phyloP scores from a whole-genome alignment of 2,329 filamentous ascomycete genomes.

The Coniochaeta sp. region DNA sequence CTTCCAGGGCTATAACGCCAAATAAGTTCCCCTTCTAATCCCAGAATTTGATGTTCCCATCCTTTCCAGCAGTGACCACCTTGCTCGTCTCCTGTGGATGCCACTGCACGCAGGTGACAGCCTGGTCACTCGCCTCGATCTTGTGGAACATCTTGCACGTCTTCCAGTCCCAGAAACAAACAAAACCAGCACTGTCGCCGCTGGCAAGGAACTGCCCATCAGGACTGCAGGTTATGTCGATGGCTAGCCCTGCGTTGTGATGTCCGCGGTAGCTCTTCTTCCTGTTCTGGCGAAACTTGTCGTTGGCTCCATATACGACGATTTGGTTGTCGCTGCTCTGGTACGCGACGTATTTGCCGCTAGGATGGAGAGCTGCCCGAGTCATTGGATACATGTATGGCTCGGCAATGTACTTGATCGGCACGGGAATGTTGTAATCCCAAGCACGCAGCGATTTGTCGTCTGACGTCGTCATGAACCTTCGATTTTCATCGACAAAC shows the following conservation, averaged over 20 bases:
- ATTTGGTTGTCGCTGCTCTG: slow-evolving; percentile 95
- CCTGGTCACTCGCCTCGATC: slow-evolving; percentile 72
- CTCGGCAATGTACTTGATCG: slow-evolving; percentile 70
- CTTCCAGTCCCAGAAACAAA: slow-evolving; percentile 99
- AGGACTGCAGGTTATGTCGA: slow-evolving; percentile 80
- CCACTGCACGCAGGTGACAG: slow-evolving; percentile 86
- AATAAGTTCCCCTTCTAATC: slow-evolving; percentile 51
- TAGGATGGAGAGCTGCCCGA: slow-evolving; percentile 74
- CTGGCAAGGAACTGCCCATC: slow-evolving; percentile 87
- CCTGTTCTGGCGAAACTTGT: slow-evolving; percentile 94
- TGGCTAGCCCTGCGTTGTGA: slow-evolving; percentile 89
- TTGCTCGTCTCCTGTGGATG: slow-evolving; percentile 97
- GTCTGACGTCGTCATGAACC: slow-evolving; percentile 97
- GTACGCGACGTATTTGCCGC: slow-evolving; percentile 89
- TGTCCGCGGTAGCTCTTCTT: slow-evolving; percentile 96
- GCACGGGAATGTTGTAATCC: slow-evolving; percentile 98
- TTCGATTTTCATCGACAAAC: slow-evolving; percentile 87
- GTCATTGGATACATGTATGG: slow-evolving; percentile 98
- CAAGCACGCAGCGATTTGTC: slow-evolving; percentile 93
- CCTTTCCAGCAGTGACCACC: slow-evolving; percentile 81
- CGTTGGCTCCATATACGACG: slow-evolving; percentile 86
- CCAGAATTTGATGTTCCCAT: slow-evolving; percentile 88
- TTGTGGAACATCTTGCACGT: slow-evolving; percentile 99
- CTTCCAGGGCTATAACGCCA: background rate
- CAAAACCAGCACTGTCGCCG: slow-evolving; percentile 80